Percentiles rank a stretch among this genome's conserved stretches.
phyloP scores from a whole-genome alignment of 225 moss, liverwort and hornwort species.

The Sphagnum contortum region DNA sequence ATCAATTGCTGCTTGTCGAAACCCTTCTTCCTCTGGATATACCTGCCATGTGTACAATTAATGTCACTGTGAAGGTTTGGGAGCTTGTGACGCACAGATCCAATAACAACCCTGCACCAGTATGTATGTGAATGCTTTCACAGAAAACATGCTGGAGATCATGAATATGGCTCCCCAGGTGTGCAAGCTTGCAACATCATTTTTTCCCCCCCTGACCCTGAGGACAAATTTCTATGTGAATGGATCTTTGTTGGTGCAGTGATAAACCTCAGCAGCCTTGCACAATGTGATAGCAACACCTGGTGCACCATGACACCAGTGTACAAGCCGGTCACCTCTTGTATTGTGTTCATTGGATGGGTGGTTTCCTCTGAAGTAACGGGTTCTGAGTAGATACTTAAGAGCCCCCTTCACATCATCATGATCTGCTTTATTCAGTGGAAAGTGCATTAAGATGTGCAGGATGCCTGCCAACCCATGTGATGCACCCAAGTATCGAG shows the following conservation, averaged over 20 bases:
- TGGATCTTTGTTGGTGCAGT: neutral
- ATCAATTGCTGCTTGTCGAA: conserved; percentile 53
- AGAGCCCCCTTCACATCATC: conserved; percentile 80
- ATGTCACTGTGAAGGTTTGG: too few species aligned
- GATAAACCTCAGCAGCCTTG: conserved; percentile 44
- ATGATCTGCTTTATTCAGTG: conserved; percentile 55
- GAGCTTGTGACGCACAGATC: neutral
- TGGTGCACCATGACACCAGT: conserved; percentile 94
- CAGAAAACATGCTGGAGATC: neutral
- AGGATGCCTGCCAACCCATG: conserved; percentile 88
- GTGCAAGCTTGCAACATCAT: neutral
- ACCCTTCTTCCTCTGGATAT: conserved; percentile 70
- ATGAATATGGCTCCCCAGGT: too few species aligned
- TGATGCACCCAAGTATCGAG: conserved; percentile 94
- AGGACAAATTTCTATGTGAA: too few species aligned
- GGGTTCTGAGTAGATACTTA: conserved; percentile 69
- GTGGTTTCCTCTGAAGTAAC: conserved; percentile 77
- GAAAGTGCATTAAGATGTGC: conserved; percentile 81
- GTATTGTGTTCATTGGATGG: conserved; percentile 85
- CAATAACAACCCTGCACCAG: neutral
- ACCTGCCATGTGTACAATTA: conserved; percentile 28
- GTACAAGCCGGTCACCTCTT: conserved; percentile 62
- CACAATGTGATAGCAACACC: conserved; percentile 78
- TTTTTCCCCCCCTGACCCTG: neutral
- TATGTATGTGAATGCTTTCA: neutral